Evolutionary conservation across 2,329 filamentous ascomycete genomes (phyloP), one percentile per base, ranked within the genome.

Genomic region (Fusarium pininemorale): DNA sequence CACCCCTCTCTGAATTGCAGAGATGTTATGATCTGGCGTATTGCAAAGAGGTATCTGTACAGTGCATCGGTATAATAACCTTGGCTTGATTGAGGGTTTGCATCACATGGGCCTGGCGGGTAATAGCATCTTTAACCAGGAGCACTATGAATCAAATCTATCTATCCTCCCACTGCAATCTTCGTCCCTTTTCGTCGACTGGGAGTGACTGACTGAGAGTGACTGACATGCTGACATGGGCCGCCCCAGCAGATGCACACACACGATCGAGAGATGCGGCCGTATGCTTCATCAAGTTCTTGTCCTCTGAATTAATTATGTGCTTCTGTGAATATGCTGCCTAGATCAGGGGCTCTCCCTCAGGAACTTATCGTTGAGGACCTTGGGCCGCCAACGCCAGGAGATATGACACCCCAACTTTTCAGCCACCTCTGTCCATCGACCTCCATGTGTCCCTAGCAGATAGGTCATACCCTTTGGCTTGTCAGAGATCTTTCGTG

Each of bases 31-130:
- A 64, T 63, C 67, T 72, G 54, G 42, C 60, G 70, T 58, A 69
- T 57, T 58, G 57, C 37, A 69, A 58, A 55, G 53, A 69, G 30
- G 65, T 63, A 42, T 51, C n/a, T 56, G 15, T 64, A 64, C 59
- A 55, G 56, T 63, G 32, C 48, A 61, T 39, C 16, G 11, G 11
- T 50, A 44, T n/a, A 35, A n/a, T 32, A 62, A 44, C 28, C 38
- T 32, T 69, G 42, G 41, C 32, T 63, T 70, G 74, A 56, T 59
- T 68, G 67, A 72, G 63, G 59, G 50, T 72, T 74, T 70, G 72
- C 74, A 69, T 64, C 64, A 24, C 56, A 56, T 70, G 62, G 20
- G 37, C 66, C 37, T 51, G 32, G 56, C 32, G 64, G 70, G 63
- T 66, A 74, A 64, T 51, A 72, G 67, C 67, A 74, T 65, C 45